A percentile compares a stretch with the other conserved stretches of the same genome.
Evolutionary conservation across 2,329 filamentous ascomycete species (phyloP).

Genomic region (Talaromyces sp.): DNA sequence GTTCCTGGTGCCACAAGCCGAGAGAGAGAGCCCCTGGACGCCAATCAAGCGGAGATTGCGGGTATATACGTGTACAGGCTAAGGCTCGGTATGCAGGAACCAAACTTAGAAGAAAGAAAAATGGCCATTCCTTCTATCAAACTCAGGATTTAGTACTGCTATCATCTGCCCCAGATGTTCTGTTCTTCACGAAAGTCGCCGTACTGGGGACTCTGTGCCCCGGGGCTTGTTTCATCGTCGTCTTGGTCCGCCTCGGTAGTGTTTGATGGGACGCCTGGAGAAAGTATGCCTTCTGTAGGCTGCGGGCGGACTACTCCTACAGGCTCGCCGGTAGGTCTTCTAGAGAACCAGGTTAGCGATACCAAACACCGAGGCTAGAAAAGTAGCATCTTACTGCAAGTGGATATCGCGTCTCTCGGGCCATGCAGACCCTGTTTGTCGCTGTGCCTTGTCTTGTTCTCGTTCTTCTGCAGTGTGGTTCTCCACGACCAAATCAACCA

Average conservation of each 20-base stretch:
- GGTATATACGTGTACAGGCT: neutral
- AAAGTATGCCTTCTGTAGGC: neutral
- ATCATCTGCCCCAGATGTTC: conserved; percentile 18
- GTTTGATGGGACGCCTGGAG: conserved; percentile 1
- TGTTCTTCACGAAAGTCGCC: conserved; percentile 31
- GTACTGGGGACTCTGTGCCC: conserved; percentile 19
- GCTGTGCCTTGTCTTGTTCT: conserved; percentile 57
- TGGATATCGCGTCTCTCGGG: conserved; percentile 41
- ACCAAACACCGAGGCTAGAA: neutral
- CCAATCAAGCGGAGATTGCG: neutral
- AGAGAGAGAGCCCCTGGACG: neutral
- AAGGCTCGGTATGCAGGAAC: neutral
- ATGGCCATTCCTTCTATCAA: neutral
- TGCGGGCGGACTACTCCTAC: conserved; percentile 18
- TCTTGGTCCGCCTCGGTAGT: conserved; percentile 12
- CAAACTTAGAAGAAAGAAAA: neutral
- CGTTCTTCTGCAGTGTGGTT: conserved; percentile 57
- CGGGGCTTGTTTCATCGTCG: conserved; percentile 14
- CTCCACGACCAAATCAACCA: conserved; percentile 64
- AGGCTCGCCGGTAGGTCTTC: conserved; percentile 26
- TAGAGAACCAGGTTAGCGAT: conserved; percentile 17
- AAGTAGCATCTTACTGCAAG: conserved; percentile 24
- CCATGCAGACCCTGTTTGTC: conserved; percentile 58
- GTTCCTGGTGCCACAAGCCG: neutral
- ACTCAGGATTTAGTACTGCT: neutral